Percentiles rank a stretch among this genome's conserved stretches.
phyloP scores from a whole-genome alignment of 306 rosid species.

The Vigna mungo region DNA sequence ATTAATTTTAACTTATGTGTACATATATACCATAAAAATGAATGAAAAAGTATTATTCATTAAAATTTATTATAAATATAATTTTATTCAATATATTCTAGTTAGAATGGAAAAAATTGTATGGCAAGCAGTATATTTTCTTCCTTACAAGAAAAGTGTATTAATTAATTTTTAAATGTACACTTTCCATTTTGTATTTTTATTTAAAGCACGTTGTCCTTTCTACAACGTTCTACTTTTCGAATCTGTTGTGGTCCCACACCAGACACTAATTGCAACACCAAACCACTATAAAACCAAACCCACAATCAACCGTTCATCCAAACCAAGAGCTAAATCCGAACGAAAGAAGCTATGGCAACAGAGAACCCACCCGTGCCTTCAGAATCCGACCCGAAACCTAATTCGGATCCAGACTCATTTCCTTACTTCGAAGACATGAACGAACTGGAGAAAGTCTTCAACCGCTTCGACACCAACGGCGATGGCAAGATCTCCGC shows the following conservation, averaged over 20 bases:
- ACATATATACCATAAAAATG: too few relatives aligned
- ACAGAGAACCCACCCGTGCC: not conserved
- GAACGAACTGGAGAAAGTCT: constrained; percentile 65
- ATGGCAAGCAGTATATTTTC: too few relatives aligned
- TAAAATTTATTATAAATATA: too few relatives aligned
- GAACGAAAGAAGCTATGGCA: constrained; percentile 32
- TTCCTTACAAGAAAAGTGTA: too few relatives aligned
- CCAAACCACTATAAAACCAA: not conserved
- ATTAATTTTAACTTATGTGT: too few relatives aligned
- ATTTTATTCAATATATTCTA: too few relatives aligned
- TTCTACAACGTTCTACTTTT: not conserved
- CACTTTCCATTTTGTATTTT: too few relatives aligned
- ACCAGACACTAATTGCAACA: not conserved
- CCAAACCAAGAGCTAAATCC: not conserved
- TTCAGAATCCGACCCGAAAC: constrained; percentile 31
- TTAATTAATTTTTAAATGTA: too few relatives aligned
- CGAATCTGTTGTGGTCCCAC: not conserved
- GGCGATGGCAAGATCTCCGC: constrained; percentile 88
- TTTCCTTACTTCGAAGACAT: constrained; percentile 42
- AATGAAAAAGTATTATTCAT: too few relatives aligned
- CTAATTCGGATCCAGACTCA: constrained; percentile 6
- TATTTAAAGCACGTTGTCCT: not conserved
- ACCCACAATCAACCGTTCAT: not conserved
- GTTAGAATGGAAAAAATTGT: too few relatives aligned
- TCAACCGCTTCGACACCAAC: constrained; percentile 79